Evolutionary conservation across 1,139 yeast genomes (phyloP), one percentile per base, ranked within the genome.

Genomic region (Lizanozyma gosingica): DNA sequence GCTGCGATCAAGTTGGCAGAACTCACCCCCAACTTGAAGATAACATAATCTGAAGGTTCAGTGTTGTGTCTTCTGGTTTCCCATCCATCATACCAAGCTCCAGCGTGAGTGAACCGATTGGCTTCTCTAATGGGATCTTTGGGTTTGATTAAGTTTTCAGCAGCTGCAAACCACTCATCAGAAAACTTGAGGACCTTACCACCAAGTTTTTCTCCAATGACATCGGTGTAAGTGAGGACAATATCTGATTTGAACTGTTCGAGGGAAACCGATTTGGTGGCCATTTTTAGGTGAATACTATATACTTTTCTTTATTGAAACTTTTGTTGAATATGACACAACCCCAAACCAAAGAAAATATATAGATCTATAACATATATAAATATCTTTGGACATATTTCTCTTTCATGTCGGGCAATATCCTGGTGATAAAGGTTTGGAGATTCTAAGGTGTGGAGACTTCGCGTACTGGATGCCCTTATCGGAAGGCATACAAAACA

Each of bases 61-160:
- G 77, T 63, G 60, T 90, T 90, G 67, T 90, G 97, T 62, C 97
- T 76, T 59, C 97, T 74, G 17, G 97, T 88, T 62, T 90, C 97
- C 97, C 97, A 90, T 14, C 97, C 97, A 52, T 90, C 97, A 57
- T 85, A 90, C 96, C 97, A 88, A 4, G 95, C 95, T 41, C 97
- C 97, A 3, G 90, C 77, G 47, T 77, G 83, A 3, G 83, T 78
- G 62, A 86, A 90, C 52, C 74, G 70, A 15, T 88, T 81, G 17
- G 85, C 83, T 54, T 86, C 94, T 54, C 94, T 71, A 43, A 86
- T 74, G 3, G 97, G 94, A 4, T 80, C 71, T 41, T 72, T 72
- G 33, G 96, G 90, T 55, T 84, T 80, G 59, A 87, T 80, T 54
- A 90, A 72, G 63, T 90, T 90, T 37, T 73, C 76, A n/a, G 97